phyloP scores from a whole-genome alignment of 2,329 filamentous ascomycete species.

The Hymenoscyphus fraxineus region DNA sequence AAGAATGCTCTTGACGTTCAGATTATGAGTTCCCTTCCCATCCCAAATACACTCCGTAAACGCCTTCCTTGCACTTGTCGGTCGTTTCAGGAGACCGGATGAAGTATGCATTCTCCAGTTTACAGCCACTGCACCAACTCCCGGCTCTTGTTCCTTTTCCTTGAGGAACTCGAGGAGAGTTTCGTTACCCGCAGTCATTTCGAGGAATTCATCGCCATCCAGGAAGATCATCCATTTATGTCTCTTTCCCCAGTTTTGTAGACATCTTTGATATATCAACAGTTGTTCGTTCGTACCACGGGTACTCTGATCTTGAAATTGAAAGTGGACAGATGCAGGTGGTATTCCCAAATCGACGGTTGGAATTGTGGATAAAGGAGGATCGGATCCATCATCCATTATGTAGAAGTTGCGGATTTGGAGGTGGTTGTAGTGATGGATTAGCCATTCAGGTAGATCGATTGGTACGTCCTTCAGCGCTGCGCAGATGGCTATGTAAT shows the following conservation, averaged over 20 bases:
- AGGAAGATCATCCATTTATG: conserved; percentile 37
- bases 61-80: conserved; percentile 27
- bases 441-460: conserved; percentile 30
- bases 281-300: conserved; percentile 14
- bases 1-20: conserved; percentile 34
- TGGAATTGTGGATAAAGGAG: conserved; percentile 20
- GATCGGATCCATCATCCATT: conserved; percentile 31
- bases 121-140: conserved; percentile 32
- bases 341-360: conserved; percentile 22
- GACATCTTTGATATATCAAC: conserved; percentile 24
- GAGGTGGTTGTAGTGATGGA: conserved; percentile 31
- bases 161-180: conserved; percentile 32
- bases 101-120: conserved; percentile 37
- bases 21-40: conserved; percentile 28
- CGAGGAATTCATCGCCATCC: conserved; percentile 35
- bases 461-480: conserved; percentile 25
- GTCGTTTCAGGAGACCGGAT: conserved; percentile 28
- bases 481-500: conserved; percentile 30
- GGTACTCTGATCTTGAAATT: conserved; percentile 18
- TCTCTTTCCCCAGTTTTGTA: conserved; percentile 22
- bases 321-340: conserved; percentile 21
- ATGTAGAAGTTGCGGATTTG: conserved; percentile 30
- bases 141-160: conserved; percentile 22
- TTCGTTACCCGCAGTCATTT: conserved; percentile 24
- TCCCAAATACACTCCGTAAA: conserved; percentile 34